Evolutionary conservation across 768 basidiomycete species (phyloP).

Genomic region (Phanerochaete sordida): DNA sequence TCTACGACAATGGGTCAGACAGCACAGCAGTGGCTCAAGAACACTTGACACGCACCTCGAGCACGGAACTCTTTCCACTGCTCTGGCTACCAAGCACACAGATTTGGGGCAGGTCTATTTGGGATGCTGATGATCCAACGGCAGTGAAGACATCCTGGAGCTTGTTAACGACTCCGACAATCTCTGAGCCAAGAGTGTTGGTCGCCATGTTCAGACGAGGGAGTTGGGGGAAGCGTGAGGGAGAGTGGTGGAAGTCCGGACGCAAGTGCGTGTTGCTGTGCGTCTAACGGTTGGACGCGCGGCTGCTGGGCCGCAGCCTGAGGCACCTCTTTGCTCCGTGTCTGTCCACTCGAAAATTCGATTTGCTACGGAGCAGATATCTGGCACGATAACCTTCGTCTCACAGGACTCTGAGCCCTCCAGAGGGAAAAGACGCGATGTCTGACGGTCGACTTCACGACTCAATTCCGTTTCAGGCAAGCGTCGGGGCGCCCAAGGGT

Average conservation of each 20-base stretch:
- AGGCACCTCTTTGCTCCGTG: not conserved
- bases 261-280: constrained; percentile 1
- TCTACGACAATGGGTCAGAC: constrained; percentile 42
- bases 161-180: constrained; percentile 80
- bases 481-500: not conserved
- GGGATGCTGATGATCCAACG: constrained; percentile 71
- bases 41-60: constrained; percentile 56
- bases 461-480: not conserved
- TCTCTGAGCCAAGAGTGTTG: constrained; percentile 74
- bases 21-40: not conserved
- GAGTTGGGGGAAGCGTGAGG: constrained; percentile 4
- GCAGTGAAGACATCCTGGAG: constrained; percentile 89
- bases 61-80: constrained; percentile 90
- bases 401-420: no score
- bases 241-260: constrained; percentile 5
- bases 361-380: not conserved
- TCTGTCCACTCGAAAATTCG: not conserved
- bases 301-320: constrained; percentile 7
- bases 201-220: constrained; percentile 29
- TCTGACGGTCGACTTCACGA: not conserved
- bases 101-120: constrained; percentile 90
- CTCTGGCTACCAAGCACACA: constrained; percentile 90
- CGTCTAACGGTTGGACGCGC: constrained; percentile 5
- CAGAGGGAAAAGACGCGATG: not conserved
- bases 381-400: no score